These are phyloP conservation scores for Colletotrichum plurivorum DNA, from an alignment of 2,329 filamentous ascomycete genomes.

Conservation along the genomic window DNA sequence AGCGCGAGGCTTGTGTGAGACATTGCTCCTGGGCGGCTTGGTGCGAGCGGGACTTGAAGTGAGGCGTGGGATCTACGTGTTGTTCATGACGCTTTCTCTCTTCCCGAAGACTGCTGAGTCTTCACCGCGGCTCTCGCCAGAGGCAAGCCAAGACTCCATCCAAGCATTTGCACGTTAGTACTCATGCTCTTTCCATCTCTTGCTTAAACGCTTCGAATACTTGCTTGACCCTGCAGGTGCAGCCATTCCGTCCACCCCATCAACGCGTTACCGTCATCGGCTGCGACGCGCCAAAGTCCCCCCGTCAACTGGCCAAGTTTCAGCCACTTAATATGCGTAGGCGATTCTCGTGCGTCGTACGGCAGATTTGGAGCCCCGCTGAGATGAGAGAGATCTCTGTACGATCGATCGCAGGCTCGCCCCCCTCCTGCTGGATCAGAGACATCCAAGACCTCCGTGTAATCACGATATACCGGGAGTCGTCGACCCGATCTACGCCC, in stretches of 20 bases:
- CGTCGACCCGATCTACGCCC: constrained; percentile 16
- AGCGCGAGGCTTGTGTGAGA: not conserved
- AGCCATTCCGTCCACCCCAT: too few species aligned
- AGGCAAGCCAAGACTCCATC: too few species aligned
- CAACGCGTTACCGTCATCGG: too few species aligned
- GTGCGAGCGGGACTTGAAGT: not conserved
- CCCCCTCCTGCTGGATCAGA: constrained; percentile 32
- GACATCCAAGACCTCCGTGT: constrained; percentile 1
- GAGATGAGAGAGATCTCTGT: constrained; percentile 14
- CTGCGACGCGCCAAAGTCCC: not conserved
- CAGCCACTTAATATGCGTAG: constrained; percentile 36
- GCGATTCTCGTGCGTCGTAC: constrained; percentile 27
- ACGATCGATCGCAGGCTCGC: constrained; percentile 25
- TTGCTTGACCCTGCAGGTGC: too few species aligned
- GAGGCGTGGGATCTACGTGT: too few species aligned
- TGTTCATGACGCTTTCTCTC: too few species aligned
- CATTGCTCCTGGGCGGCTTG: not conserved
- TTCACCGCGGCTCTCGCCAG: too few species aligned
- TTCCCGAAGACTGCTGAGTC: too few species aligned
- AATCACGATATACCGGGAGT: not conserved
- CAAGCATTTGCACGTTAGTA: too few species aligned
- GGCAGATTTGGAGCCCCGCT: not conserved
- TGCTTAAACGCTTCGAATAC: too few species aligned
- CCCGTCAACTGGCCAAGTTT: constrained; percentile 3
- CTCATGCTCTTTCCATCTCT: too few species aligned